Evolutionary conservation across 371 early-diverging fungal species (phyloP).

Genomic region (Cokeromyces recurvatus): DNA sequence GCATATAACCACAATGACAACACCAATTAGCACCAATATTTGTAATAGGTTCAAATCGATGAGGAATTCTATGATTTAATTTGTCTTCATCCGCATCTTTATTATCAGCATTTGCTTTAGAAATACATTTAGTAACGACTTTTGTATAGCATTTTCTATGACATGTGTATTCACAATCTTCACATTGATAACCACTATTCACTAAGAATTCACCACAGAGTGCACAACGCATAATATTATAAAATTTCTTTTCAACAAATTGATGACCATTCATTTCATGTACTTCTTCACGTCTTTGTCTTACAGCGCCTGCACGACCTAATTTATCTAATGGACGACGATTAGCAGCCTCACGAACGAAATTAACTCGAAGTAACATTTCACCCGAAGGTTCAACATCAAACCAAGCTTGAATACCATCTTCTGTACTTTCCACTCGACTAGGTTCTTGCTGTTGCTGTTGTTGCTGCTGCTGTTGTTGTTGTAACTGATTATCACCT

Average conservation of each 20-base stretch:
- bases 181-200: constrained; percentile 87
- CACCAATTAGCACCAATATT: constrained; percentile 91
- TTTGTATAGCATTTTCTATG: constrained; percentile 87
- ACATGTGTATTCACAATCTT: constrained; percentile 93
- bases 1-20: constrained; percentile 96
- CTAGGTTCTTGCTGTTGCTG: constrained; percentile 12
- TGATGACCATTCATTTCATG: constrained; percentile 88
- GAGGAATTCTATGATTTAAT: constrained; percentile 89
- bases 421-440: constrained; percentile 22
- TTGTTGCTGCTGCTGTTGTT: constrained; percentile 4
- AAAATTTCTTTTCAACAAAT: constrained; percentile 82
- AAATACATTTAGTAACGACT: constrained; percentile 91
- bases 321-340: constrained; percentile 67
- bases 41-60: constrained; percentile 83
- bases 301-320: constrained; percentile 86
- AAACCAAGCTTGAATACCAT: constrained; percentile 80
- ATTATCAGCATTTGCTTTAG: constrained; percentile 58
- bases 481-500: background rate
- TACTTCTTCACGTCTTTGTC: constrained; percentile 78
- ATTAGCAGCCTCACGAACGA: constrained; percentile 48
- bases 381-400: constrained; percentile 93
- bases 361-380: constrained; percentile 74
- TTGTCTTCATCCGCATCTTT: constrained; percentile 63
- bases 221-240: constrained; percentile 94
- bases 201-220: constrained; percentile 90